Percentiles rank a stretch among this genome's conserved stretches.
Evolutionary conservation across 768 basidiomycete species (phyloP).

Genomic region (Psilocybe cubensis): DNA sequence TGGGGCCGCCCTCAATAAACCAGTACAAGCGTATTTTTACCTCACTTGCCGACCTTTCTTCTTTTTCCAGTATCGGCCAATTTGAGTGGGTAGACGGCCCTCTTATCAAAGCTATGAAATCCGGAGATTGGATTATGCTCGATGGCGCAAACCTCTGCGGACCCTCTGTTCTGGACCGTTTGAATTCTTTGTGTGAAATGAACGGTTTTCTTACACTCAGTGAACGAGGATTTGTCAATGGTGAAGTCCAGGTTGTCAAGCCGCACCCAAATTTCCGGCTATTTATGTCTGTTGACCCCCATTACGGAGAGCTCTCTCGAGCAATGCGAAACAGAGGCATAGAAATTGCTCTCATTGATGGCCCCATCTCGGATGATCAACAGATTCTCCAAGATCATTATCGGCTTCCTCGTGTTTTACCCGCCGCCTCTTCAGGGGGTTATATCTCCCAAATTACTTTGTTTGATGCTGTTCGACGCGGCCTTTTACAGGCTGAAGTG

Average conservation of each 20-base stretch:
- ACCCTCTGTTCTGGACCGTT: conserved; percentile 92
- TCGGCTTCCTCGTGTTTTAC: conserved; percentile 48
- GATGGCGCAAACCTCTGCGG: conserved; percentile 95
- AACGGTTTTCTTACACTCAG: conserved; percentile 83
- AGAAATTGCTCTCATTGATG: conserved; percentile 65
- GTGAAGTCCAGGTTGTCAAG: conserved; percentile 68
- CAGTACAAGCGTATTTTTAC: conserved; percentile 12
- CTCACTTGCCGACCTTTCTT: conserved; percentile 25
- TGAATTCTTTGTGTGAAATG: conserved; percentile 94
- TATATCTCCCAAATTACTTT: conserved; percentile 16
- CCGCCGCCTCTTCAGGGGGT: conserved; percentile 5
- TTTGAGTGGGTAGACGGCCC: conserved; percentile 98
- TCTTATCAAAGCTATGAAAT: conserved; percentile 81
- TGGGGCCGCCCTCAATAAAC: conserved; percentile 15
- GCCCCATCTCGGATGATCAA: conserved; percentile 47
- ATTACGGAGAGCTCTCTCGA: conserved; percentile 90
- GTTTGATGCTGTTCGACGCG: conserved; percentile 43
- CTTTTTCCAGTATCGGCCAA: conserved; percentile 43
- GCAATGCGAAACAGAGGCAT: conserved; percentile 98
- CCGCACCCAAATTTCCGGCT: conserved; percentile 92
- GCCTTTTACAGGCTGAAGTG: conserved; percentile 19
- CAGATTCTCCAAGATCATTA: conserved; percentile 47
- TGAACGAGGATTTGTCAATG: conserved; percentile 86
- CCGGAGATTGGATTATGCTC: conserved; percentile 88
- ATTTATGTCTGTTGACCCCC: conserved; percentile 93